Conservation (phyloP, 2,329 filamentous ascomycete species). For the Endothia cerciana region DNA sequence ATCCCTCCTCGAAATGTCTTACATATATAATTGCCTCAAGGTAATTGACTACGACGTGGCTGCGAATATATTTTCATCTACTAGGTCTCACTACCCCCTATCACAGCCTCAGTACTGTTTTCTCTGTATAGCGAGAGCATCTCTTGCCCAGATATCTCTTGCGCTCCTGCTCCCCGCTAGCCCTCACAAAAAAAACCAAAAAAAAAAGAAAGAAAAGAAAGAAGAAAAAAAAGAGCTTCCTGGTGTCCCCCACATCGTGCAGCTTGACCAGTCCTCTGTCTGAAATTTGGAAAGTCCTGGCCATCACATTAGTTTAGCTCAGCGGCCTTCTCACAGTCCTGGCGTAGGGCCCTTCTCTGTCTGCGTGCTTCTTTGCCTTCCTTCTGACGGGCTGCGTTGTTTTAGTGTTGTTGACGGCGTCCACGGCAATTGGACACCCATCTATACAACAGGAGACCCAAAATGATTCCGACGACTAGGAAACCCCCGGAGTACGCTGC, state of each 20-base stretch:
- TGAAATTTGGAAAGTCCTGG: background rate
- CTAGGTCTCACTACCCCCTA: background rate
- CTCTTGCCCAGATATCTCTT: background rate
- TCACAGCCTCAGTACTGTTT: background rate
- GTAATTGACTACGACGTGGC: no score
- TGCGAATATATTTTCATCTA: no score
- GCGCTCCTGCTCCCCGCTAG: background rate
- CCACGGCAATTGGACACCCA: background rate
- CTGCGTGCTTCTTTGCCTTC: background rate
- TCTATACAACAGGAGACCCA: background rate
- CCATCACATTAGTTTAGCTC: background rate
- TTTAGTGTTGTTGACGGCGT: background rate
- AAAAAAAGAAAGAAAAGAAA: no score
- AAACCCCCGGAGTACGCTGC: background rate
- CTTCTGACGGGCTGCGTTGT: background rate
- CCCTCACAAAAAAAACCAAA: no score
- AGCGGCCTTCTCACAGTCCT: background rate
- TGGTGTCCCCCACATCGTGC: background rate
- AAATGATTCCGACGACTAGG: background rate
- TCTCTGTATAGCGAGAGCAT: background rate
- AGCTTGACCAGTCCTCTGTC: background rate
- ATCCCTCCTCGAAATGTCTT: background rate
- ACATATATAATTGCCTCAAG: no score
- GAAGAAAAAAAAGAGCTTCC: background rate
- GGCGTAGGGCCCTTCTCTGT: background rate